These are phyloP conservation scores for Solanum medicagineum DNA, from an alignment of 257 asterid genomes.

Conservation along the genomic window DNA sequence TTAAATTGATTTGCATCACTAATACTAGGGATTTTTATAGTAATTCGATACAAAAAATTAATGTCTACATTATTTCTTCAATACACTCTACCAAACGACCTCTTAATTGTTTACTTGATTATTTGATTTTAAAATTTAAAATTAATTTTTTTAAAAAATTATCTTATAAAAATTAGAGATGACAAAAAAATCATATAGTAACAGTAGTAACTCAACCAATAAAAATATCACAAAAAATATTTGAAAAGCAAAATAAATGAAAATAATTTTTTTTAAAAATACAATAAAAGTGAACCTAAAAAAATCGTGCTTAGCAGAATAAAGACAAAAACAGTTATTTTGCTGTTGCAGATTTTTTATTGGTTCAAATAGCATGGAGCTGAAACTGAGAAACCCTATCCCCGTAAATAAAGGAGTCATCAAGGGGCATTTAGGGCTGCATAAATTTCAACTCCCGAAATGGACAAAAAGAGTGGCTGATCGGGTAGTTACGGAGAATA, in stretches of 20 bases:
- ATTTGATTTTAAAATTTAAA: background rate
- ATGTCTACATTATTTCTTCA: too few relatives aligned
- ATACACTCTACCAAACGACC: too few relatives aligned
- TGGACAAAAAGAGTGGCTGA: background rate
- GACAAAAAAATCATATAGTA: too few relatives aligned
- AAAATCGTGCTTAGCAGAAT: background rate
- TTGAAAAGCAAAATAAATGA: too few relatives aligned
- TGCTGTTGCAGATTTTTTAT: background rate
- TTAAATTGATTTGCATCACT: too few relatives aligned
- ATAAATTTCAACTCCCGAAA: background rate
- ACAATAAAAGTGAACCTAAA: too few relatives aligned
- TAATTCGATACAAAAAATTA: too few relatives aligned
- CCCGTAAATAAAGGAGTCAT: background rate
- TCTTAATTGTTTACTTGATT: background rate
- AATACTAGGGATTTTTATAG: too few relatives aligned
- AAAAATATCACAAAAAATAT: too few relatives aligned
- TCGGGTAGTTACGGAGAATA: background rate
- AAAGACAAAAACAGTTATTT: background rate
- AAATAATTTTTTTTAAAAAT: too few relatives aligned
- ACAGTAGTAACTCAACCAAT: background rate
- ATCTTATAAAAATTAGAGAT: too few relatives aligned
- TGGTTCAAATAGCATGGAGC: background rate
- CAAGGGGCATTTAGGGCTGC: background rate
- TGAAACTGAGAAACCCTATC: background rate
- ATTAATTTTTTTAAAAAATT: background rate